Percentiles rank a stretch among this genome's conserved stretches.
These are phyloP conservation scores for maize (Zea mays) DNA, from an alignment of 176 grass and related monocot genomes.

Conservation along the genomic window DNA sequence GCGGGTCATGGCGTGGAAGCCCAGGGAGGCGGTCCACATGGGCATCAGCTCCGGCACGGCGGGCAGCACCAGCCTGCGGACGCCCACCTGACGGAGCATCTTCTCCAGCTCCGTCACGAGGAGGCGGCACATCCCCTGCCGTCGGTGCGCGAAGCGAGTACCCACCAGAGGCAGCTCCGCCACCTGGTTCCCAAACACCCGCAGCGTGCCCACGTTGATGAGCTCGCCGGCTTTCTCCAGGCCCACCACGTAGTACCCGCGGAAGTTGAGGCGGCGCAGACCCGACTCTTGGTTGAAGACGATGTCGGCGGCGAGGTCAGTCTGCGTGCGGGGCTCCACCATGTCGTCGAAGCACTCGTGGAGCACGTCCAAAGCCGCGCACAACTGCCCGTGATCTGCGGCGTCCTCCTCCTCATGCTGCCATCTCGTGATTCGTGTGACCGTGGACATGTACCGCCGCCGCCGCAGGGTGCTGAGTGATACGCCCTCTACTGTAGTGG, in stretches of 20 bases:
- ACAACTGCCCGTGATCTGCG: conserved; percentile 43
- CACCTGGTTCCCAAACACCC: conserved; percentile 49
- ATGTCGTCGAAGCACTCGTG: conserved; percentile 66
- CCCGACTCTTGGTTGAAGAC: conserved; percentile 65
- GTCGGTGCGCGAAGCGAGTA: conserved; percentile 45
- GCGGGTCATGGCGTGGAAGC: conserved; percentile 33
- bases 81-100: conserved; percentile 37
- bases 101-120: conserved; percentile 43
- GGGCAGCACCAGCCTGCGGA: conserved; percentile 50
- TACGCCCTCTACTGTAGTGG: conserved; percentile 29
- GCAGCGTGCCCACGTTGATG: conserved; percentile 48
- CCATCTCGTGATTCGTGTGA: neutral
- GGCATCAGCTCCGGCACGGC: conserved; percentile 41
- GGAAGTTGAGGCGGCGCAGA: conserved; percentile 57
- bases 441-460: neutral
- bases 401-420: conserved; percentile 25
- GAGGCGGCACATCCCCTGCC: conserved; percentile 54
- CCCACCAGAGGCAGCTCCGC: conserved; percentile 67
- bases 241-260: conserved; percentile 58
- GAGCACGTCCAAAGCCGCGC: conserved; percentile 61
- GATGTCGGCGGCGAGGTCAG: conserved; percentile 50
- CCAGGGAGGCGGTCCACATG: conserved; percentile 46
- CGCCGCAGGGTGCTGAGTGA: conserved; percentile 42
- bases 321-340: conserved; percentile 49
- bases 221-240: conserved; percentile 68